phyloP scores from a whole-genome alignment of 371 early-diverging fungal species.

The Lichtheimia ornata region DNA sequence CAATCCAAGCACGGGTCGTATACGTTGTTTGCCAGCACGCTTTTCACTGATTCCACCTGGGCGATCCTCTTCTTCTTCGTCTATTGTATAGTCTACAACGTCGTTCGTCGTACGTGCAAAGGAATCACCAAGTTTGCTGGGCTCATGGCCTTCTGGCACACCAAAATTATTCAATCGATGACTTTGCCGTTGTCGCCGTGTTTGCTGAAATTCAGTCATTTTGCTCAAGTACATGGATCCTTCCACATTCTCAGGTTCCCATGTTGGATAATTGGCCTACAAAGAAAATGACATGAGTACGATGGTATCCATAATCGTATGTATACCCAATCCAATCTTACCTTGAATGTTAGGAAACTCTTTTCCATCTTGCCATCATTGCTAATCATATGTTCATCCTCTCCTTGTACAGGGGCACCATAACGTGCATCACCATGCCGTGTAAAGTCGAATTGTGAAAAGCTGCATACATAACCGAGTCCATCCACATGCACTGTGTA shows the following conservation, averaged over 20 bases:
- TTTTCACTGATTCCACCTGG: constrained; percentile 18
- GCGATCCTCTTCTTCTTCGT: constrained; percentile 40
- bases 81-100: constrained; percentile 17
- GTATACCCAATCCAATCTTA: constrained; percentile 23
- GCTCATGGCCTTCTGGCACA: constrained; percentile 30
- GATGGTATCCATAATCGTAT: neutral
- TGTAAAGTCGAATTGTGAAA: constrained; percentile 91
- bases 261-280: constrained; percentile 81
- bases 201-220: constrained; percentile 36
- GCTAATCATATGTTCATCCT: constrained; percentile 66
- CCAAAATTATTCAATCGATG: constrained; percentile 34
- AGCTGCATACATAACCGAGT: constrained; percentile 93
- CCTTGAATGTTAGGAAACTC: constrained; percentile 94
- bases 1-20: constrained; percentile 53
- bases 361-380: constrained; percentile 97
- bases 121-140: constrained; percentile 39
- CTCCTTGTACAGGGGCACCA: constrained; percentile 69
- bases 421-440: constrained; percentile 84
- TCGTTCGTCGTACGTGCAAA: constrained; percentile 22
- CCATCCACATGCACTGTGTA: constrained; percentile 90
- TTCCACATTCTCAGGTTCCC: constrained; percentile 73
- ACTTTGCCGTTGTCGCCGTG: constrained; percentile 10
- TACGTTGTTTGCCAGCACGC: constrained; percentile 11
- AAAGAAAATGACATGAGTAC: neutral
- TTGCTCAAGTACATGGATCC: constrained; percentile 72